Evolutionary conservation across 2,329 filamentous ascomycete species (phyloP).

Genomic region (Massarina eburnea): DNA sequence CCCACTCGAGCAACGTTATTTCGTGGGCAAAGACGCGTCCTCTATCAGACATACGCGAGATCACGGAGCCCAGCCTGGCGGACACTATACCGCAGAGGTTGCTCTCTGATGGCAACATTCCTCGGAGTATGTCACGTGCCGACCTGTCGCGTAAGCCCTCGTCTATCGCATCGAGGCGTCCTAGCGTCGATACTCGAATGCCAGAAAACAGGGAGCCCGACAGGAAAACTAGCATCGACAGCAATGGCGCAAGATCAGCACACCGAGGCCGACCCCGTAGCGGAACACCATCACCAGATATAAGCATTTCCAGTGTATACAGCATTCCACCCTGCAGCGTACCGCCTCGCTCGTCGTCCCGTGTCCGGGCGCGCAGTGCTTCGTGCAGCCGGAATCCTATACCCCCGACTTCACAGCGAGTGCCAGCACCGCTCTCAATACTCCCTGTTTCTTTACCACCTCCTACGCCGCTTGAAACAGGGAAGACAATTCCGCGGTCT

Average conservation of each 20-base stretch:
- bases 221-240: conserved; percentile 30
- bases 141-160: conserved; percentile 34
- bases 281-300: conserved; percentile 38
- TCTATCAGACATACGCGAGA: conserved; percentile 53
- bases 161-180: conserved; percentile 35
- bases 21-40: conserved; percentile 45
- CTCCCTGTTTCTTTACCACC: conserved; percentile 22
- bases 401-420: conserved; percentile 17
- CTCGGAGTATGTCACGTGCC: conserved; percentile 27
- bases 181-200: conserved; percentile 31
- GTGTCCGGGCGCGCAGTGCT: conserved; percentile 26
- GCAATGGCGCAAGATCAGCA: conserved; percentile 29
- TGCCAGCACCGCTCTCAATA: conserved; percentile 15
- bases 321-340: conserved; percentile 49
- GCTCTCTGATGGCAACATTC: conserved; percentile 20
- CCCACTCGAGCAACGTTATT: conserved; percentile 22
- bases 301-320: conserved; percentile 48
- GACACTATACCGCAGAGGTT: conserved; percentile 38
- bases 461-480: conserved; percentile 27
- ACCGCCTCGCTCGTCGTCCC: conserved; percentile 51
- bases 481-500: conserved; percentile 46
- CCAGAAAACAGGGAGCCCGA: conserved; percentile 32
- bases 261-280: conserved; percentile 25
- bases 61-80: conserved; percentile 52
- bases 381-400: conserved; percentile 24